Base-by-base conservation (phyloP, 176 grass and related monocot genomes). In the Rhynchospora pubera region DNA sequence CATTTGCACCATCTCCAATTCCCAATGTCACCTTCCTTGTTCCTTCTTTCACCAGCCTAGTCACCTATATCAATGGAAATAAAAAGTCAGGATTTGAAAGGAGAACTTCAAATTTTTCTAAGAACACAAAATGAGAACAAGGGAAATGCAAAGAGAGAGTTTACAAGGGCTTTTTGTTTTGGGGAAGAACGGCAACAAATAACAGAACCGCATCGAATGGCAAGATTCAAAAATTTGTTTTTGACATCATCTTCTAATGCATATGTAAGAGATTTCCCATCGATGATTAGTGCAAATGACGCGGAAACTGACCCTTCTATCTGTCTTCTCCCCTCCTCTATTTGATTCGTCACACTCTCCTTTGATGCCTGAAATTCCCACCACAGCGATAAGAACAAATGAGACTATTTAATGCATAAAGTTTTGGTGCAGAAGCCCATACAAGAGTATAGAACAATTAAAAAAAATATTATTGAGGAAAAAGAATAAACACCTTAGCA, bases 151-250 rank as follows among this genome's bases (percentile, higher is more conserved):
- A 80, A 77, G 73, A 46, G 18, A 66, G 69, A 51, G 26, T 92
- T 91, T 51, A 99, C 97, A 89, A 99, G 83, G 74, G 97, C 97
- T 86, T 99, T 99, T 86, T 99, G 97, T 68, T 93, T 99, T 12
- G 97, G 97, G 58, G 97, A 99, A 85, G 97, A 96, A 83, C 97
- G 97, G n/a, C 97, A 99, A 76, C 97, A 99, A 87, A 99, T 99
- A 10, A 93, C 93, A 44, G 97, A 99, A 57, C 90, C 91, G 58
- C 97, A 99, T 43, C 86, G 83, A 78, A 89, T 21, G 78, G 97
- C 97, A 88, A 99, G 91, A 85, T 91, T 85, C 86, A 95, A 86
- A 48, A 99, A 91, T 70, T 87, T 76, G 47, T 83, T 65, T 80
- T 99, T 93, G 47, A 88, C 72, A 91, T 89, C 93, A 86, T 99